A percentile compares a stretch with the other conserved stretches of the same genome.
Conservation (phyloP, 768 basidiomycete species). For the Floccularia luteovirens region DNA sequence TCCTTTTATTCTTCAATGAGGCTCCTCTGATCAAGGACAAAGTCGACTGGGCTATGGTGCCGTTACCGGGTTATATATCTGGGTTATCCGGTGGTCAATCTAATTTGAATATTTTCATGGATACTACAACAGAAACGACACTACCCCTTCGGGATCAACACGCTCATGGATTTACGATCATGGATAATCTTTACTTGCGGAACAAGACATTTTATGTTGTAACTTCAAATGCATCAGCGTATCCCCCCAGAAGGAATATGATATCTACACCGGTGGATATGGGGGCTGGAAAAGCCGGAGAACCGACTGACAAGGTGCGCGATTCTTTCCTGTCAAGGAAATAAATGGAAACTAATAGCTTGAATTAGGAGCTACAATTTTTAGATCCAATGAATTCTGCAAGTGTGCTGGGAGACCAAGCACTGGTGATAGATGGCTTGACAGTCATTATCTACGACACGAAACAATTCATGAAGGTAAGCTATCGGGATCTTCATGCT, state of each 20-base stretch:
- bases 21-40: too few relatives aligned
- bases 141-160: constrained; percentile 29
- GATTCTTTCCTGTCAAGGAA: background rate
- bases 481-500: constrained; percentile 3
- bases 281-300: constrained; percentile 11
- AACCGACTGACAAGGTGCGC: constrained; percentile 24
- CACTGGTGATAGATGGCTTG: constrained; percentile 11
- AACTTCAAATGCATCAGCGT: constrained; percentile 26
- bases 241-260: constrained; percentile 39
- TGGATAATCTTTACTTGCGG: constrained; percentile 65
- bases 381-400: constrained; percentile 13
- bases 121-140: constrained; percentile 10
- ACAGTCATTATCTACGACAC: constrained; percentile 16
- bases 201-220: constrained; percentile 69
- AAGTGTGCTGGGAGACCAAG: constrained; percentile 12
- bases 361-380: constrained; percentile 15
- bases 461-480: constrained; percentile 15
- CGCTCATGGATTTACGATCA: constrained; percentile 67
- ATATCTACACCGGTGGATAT: constrained; percentile 17
- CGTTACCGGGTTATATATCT: too few relatives aligned
- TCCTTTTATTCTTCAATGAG: too few relatives aligned
- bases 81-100: too few relatives aligned
- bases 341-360: background rate
- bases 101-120: too few relatives aligned
- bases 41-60: too few relatives aligned